Conservation (phyloP, 2,329 filamentous ascomycete species). For the Xylariaceae sp. region DNA sequence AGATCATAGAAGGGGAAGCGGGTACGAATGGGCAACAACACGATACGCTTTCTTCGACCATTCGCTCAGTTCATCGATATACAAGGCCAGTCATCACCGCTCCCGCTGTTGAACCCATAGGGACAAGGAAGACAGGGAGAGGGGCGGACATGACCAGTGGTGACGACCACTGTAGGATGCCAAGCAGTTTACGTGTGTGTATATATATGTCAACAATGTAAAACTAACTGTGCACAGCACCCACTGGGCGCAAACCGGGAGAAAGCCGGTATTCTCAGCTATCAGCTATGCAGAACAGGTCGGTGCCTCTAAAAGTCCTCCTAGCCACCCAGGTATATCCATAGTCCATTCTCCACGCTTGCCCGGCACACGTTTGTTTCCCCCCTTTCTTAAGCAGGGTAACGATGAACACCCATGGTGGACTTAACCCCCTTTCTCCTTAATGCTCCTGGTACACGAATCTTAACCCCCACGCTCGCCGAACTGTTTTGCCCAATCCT, state of each 20-base stretch:
- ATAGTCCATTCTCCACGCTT: background rate
- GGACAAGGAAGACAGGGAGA: background rate
- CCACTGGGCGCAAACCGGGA: conserved; percentile 1
- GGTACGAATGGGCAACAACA: background rate
- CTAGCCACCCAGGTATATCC: background rate
- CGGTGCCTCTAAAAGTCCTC: background rate
- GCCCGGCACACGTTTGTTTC: background rate
- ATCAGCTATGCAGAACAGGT: background rate
- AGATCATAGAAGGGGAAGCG: background rate
- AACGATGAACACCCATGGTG: background rate
- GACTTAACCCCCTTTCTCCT: background rate
- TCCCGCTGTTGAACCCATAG: background rate
- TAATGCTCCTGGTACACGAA: background rate
- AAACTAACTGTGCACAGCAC: conserved; percentile 17
- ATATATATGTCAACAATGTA: conserved; percentile 20
- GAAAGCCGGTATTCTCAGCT: conserved; percentile 6
- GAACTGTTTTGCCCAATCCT: conserved; percentile 91
- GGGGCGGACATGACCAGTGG: background rate
- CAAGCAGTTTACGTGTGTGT: conserved; percentile 1
- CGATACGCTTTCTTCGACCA: background rate
- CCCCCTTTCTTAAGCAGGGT: background rate
- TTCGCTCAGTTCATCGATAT: background rate
- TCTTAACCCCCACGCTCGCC: conserved; percentile 78
- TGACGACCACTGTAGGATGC: background rate
- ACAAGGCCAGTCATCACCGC: background rate